These are phyloP conservation scores for Serendipita sp. DNA, from an alignment of 768 basidiomycete genomes.

Conservation along the genomic window DNA sequence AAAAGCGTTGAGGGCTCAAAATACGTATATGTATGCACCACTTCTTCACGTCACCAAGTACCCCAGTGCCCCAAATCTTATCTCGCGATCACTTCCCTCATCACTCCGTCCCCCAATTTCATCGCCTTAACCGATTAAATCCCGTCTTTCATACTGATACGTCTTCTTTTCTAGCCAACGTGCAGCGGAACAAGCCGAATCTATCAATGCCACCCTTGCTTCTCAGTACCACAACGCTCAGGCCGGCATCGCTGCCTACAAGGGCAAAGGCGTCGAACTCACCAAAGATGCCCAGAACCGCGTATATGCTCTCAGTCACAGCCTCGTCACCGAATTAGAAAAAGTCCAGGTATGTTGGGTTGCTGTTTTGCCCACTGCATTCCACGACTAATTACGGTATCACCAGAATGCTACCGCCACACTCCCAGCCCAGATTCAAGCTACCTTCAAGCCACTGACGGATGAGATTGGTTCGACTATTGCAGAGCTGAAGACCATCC, in stretches of 20 bases:
- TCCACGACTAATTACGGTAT: constrained; percentile 1
- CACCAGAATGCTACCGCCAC: constrained; percentile 36
- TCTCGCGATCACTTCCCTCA: background rate
- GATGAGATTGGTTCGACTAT: constrained; percentile 37
- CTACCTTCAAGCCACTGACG: constrained; percentile 43
- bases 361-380: background rate
- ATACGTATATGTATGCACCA: constrained; percentile 39
- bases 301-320: constrained; percentile 45
- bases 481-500: constrained; percentile 22
- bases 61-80: background rate
- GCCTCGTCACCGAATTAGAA: constrained; percentile 49
- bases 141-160: constrained; percentile 7
- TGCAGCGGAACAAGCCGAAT: constrained; percentile 50
- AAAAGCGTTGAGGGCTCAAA: constrained; percentile 53
- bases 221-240: constrained; percentile 26
- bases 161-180: constrained; percentile 33
- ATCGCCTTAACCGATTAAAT: constrained; percentile 3
- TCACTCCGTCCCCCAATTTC: background rate
- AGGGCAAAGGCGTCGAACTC: constrained; percentile 11
- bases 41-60: background rate
- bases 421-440: constrained; percentile 36
- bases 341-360: constrained; percentile 29
- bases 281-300: constrained; percentile 30
- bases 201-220: constrained; percentile 43
- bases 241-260: constrained; percentile 15